Conservation (phyloP, 2,329 filamentous ascomycete genomes). For the Beauveria medogensis region DNA sequence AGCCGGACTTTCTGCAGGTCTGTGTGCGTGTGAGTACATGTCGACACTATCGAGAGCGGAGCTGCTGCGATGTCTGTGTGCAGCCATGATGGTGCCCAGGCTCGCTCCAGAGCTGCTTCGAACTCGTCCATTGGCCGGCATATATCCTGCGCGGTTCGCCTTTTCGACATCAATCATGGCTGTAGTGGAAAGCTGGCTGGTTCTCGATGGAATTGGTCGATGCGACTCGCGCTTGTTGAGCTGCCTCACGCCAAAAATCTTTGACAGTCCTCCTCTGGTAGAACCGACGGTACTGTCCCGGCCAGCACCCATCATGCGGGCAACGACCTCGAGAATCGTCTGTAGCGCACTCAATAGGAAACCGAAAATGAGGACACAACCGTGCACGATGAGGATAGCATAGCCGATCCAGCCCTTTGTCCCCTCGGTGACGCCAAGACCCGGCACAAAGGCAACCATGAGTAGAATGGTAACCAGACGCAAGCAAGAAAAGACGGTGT, state of each 20-base stretch:
- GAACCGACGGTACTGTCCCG: conserved; percentile 63
- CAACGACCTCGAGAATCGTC: conserved; percentile 81
- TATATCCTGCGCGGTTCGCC: conserved; percentile 53
- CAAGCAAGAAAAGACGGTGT: conserved; percentile 72
- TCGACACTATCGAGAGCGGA: conserved; percentile 47
- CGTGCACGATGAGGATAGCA: conserved; percentile 79
- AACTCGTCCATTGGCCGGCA: conserved; percentile 42
- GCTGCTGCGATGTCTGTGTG: conserved; percentile 42
- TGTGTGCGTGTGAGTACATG: conserved; percentile 33
- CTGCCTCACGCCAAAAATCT: conserved; percentile 87
- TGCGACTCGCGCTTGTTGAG: conserved; percentile 64
- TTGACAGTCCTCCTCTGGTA: conserved; percentile 74
- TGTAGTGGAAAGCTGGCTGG: conserved; percentile 74
- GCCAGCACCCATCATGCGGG: conserved; percentile 74
- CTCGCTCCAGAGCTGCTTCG: conserved; percentile 56
- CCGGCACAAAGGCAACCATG: conserved; percentile 77
- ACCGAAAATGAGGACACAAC: conserved; percentile 74
- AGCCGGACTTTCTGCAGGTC: conserved; percentile 51
- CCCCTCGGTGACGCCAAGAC: conserved; percentile 67
- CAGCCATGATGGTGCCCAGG: conserved; percentile 39
- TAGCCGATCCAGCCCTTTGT: conserved; percentile 95
- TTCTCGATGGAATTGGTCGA: conserved; percentile 56
- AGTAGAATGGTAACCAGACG: conserved; percentile 69
- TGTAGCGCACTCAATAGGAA: conserved; percentile 91
- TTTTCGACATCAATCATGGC: conserved; percentile 69